These are phyloP conservation scores for Cytospora schulzeri DNA, from an alignment of 2,329 filamentous ascomycete species.

Conservation along the genomic window DNA sequence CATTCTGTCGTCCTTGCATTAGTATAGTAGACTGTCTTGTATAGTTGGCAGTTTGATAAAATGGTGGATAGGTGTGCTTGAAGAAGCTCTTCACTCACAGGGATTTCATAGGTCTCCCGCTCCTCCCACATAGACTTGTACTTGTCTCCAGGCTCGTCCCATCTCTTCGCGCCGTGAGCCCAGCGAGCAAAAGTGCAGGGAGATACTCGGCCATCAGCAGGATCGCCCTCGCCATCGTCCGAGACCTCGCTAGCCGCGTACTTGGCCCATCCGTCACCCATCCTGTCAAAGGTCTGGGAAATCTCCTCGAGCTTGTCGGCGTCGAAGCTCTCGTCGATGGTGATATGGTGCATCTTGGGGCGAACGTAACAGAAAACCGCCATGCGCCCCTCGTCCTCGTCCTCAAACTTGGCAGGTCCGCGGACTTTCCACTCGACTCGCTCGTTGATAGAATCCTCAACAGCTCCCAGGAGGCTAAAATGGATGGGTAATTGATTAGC, in stretches of 20 bases:
- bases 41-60: background rate
- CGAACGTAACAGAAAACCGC: constrained; percentile 23
- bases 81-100: constrained; percentile 10
- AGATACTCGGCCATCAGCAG: constrained; percentile 41
- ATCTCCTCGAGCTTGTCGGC: constrained; percentile 14
- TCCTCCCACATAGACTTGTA: constrained; percentile 13
- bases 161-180: constrained; percentile 40
- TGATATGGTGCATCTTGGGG: constrained; percentile 27
- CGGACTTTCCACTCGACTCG: constrained; percentile 14
- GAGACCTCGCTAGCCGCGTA: constrained; percentile 37
- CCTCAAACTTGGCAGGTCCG: constrained; percentile 20
- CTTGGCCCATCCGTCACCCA: constrained; percentile 13
- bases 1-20: constrained; percentile 4
- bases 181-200: constrained; percentile 45
- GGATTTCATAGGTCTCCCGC: constrained; percentile 4
- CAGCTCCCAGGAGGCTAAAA: constrained; percentile 16
- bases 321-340: constrained; percentile 6
- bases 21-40: background rate
- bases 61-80: background rate
- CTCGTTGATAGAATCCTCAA: constrained; percentile 16
- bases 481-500: background rate
- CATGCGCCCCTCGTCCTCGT: constrained; percentile 16
- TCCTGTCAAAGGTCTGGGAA: background rate
- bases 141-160: constrained; percentile 30
- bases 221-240: constrained; percentile 44